A percentile compares a stretch with the other conserved stretches of the same genome.
Evolutionary conservation across 345 rosid genomes (phyloP).

Genomic region (Brassica rapa): DNA sequence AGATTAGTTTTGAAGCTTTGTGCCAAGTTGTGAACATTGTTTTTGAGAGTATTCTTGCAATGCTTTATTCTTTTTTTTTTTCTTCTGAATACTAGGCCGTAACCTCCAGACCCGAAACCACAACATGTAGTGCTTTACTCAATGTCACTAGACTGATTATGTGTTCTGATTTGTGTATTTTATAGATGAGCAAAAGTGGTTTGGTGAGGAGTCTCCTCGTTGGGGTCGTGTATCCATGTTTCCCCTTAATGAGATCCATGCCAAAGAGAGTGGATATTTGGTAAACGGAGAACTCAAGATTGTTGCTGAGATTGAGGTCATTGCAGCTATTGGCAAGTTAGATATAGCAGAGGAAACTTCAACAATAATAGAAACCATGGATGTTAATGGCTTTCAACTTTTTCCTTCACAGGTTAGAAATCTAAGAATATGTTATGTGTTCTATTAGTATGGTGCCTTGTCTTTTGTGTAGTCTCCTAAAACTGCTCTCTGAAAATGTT

Average conservation of each 20-base stretch:
- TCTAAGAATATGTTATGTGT: neutral
- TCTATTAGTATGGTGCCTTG: neutral
- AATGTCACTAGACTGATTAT: neutral
- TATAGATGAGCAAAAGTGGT: neutral
- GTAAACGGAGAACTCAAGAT: conserved; percentile 56
- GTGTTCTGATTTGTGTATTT: neutral
- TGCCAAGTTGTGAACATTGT: neutral
- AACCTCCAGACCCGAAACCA: neutral
- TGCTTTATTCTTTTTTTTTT: neutral
- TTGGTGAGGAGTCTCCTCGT: neutral
- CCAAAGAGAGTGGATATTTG: conserved; percentile 33
- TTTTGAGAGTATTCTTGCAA: neutral
- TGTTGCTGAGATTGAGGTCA: conserved; percentile 44
- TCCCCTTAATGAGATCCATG: neutral
- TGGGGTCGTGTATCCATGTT: conserved; percentile 6
- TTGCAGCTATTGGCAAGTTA: neutral
- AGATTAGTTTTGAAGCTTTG: neutral
- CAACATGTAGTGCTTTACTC: neutral
- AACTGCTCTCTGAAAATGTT: neutral
- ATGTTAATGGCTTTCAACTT: conserved; percentile 8
- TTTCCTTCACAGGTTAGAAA: conserved; percentile 18
- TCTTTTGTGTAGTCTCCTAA: neutral
- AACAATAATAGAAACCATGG: neutral
- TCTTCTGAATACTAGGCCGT: neutral
- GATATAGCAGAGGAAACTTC: conserved; percentile 2